A percentile compares a stretch with the other conserved stretches of the same genome.
Conservation (phyloP, 192 early-diverging fungal species). For the Lobosporangium transversale region DNA sequence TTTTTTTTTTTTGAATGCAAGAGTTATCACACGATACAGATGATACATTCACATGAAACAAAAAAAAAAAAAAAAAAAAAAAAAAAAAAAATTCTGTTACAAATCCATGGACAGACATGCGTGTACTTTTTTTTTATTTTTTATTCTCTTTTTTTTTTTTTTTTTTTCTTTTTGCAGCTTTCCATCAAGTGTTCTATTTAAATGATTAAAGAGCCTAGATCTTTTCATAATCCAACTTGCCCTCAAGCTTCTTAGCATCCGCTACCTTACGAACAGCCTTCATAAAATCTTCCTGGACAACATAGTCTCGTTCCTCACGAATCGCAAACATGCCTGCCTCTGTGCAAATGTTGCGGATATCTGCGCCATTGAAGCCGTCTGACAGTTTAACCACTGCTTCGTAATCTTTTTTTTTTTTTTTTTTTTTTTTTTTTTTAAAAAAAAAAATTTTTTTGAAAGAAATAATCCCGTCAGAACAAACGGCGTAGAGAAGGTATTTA, state of each 20-base stretch:
- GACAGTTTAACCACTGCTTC: constrained; percentile 98
- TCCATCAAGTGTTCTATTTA: neutral
- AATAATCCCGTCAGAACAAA: neutral
- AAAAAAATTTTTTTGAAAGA: neutral
- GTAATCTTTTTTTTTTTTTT: constrained; percentile 73
- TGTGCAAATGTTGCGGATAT: constrained; percentile 98
- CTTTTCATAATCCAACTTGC: constrained; percentile 90
- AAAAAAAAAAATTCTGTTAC: too few relatives aligned
- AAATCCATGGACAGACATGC: neutral
- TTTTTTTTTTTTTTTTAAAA: neutral
- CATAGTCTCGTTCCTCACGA: constrained; percentile 97
- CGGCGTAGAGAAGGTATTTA: too few relatives aligned
- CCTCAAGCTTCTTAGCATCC: constrained; percentile 95
- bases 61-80: neutral
- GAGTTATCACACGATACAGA: too few relatives aligned
- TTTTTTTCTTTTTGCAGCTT: neutral
- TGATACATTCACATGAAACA: too few relatives aligned
- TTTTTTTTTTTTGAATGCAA: too few relatives aligned
- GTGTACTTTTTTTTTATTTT: neutral
- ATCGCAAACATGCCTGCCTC: constrained; percentile 99
- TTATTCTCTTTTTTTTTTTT: neutral
- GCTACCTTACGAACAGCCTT: constrained; percentile 99
- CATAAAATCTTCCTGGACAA: constrained; percentile 99
- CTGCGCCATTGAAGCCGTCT: constrained; percentile 98
- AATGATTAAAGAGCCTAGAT: constrained; percentile 56